Base-by-base conservation (phyloP, 2,329 filamentous ascomycete genomes). In the Ploettnerulaceae sp. region DNA sequence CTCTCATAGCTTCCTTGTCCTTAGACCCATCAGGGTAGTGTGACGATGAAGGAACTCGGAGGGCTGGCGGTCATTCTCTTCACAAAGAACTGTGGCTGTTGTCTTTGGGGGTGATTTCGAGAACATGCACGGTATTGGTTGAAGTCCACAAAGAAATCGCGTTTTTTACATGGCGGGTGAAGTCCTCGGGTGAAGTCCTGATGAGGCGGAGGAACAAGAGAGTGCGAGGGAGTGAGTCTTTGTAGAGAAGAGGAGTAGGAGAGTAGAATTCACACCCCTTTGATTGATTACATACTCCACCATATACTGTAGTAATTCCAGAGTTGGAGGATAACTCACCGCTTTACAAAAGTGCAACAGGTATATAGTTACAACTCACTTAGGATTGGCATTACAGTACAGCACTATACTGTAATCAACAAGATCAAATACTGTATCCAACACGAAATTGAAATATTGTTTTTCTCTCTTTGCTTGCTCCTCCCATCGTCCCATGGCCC, bases 11-110 rank as follows among this genome's bases (percentile, higher is more conserved):
- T n/a, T 12, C 31, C 24, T 17, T 14, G 21, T 8, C n/a, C 12
- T 4, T 26, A 22, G 34, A 25, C 12, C 34, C 22, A 11, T 38
- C 22, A 18, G 18, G 22, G 35, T 38, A 15, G 3, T 17, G 22
- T n/a, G 26, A 3, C n/a, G 26, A 11, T 31, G 28, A 39, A 12
- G 33, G 25, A n/a, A n/a, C n/a, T n/a, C 18, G 34, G 26, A 39
- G 39, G 43, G 31, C 18, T 44, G 35, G 40, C 50, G 50, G 44
- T 42, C 49, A 53, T 49, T 49, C 38, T 52, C 39, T 33, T 41
- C 44, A 52, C 50, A 53, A 49, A 49, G 50, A 32, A 45, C 32
- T 33, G 31, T 44, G 43, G 36, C 15, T 31, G 33, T n/a, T n/a
- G n/a, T n/a, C n/a, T n/a, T n/a, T n/a, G n/a, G n/a, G n/a, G n/a